These are phyloP conservation scores for Glycyrrhiza uralensis DNA, from an alignment of 306 rosid genomes.

Conservation along the genomic window DNA sequence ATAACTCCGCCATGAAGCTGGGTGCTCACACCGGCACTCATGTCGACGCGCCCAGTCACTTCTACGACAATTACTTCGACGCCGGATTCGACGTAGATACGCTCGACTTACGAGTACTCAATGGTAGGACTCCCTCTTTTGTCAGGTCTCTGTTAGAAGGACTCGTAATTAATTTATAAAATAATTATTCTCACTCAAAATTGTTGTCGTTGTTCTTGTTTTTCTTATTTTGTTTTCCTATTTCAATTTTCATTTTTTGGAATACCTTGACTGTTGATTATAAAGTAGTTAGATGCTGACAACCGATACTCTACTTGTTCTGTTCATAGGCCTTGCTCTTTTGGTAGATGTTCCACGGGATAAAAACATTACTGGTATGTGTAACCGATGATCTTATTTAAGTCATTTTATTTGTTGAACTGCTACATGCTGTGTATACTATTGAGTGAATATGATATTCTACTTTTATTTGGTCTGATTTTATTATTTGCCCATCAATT, in stretches of 20 bases:
- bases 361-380: constrained; percentile 76
- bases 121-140: constrained; percentile 37
- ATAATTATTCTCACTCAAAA: not conserved
- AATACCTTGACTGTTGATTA: not conserved
- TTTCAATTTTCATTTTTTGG: not conserved
- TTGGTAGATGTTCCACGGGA: constrained; percentile 84
- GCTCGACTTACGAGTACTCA: constrained; percentile 68
- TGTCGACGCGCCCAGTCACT: constrained; percentile 80
- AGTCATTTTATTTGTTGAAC: not conserved
- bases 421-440: not conserved
- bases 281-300: constrained; percentile 1
- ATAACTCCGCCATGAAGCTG: constrained; percentile 54
- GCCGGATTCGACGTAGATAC: constrained; percentile 84
- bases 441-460: not conserved
- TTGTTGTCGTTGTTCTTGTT: not conserved
- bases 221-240: not conserved
- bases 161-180: not conserved
- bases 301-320: constrained; percentile 15
- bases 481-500: not conserved
- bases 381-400: not conserved
- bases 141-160: not conserved
- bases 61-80: constrained; percentile 71
- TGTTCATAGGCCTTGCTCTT: constrained; percentile 63
- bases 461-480: not conserved
- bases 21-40: constrained; percentile 84